Base-by-base conservation (phyloP, 1,284 basidiomycete genomes). In the Leccinum laetum region DNA sequence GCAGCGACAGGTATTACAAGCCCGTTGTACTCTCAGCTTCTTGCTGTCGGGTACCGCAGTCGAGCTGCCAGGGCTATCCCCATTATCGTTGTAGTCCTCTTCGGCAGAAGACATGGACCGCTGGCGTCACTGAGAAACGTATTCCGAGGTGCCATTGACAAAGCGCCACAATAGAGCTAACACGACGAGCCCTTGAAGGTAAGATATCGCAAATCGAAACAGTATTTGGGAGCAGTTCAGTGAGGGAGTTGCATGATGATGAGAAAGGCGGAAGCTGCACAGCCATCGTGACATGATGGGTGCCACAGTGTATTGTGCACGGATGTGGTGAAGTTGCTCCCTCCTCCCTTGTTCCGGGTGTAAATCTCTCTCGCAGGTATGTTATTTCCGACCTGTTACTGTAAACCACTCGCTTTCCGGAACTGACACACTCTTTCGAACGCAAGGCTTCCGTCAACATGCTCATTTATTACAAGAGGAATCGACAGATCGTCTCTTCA, bases 401-500 rank as follows among this genome's bases (percentile, higher is more conserved):
- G 35, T 37, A 37, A 37, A 37, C 35, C 35, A 37, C 35, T 37
- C 11, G 35, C 35, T 37, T 37, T 37, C 35, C 35, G 35, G 35
- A 37, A 37, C 35, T 37, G 35, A 37, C 35, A 37, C 35, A 13
- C 35, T 37, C 35, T 37, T 37, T 37, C 11, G 35, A 37, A 37
- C 35, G 35, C 35, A 37, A 46, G n/a, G 66, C 71, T 71, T 78
- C 70, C 80, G 83, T 83, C 86, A 93, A 78, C 82, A 95, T 95
- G 93, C 90, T 95, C 71, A 94, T 95, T 37, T 37, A 37, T 78
- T 84, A 90, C 72, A 95, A 95, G 83, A 75, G 89, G 79, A 91
- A 94, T 85, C 86, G 87, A 82, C 90, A 90, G 75, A 77, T 84
- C 79, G 92, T 85, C 95, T 98, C 86, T 98, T 98, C 93, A 96